Base-by-base conservation (phyloP, 169 alveolate genomes). In the Sarcocystis neurona region DNA sequence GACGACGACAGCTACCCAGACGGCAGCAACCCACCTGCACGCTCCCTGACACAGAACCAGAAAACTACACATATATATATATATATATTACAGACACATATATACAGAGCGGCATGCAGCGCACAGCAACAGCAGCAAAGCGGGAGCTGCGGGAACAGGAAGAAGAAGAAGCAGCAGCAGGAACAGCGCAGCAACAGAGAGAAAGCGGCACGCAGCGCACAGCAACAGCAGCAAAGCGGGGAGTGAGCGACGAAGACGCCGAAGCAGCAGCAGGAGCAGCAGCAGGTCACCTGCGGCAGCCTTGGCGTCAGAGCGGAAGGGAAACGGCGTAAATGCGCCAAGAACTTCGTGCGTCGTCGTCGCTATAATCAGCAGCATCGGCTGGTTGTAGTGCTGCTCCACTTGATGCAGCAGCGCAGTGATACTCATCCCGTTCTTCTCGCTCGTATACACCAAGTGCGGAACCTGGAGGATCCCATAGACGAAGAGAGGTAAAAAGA, bases 371-470 rank as follows among this genome's bases (percentile, higher is more conserved):
- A 63, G 75, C 20, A 63, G 75, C 75, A 63, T 63, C n/a, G 75
- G 75, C 10, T 37, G 32, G 43, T 41, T 37, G 44, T 30, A 15
- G 32, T 30, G 32, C 43, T 12, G 75, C 43, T 37, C 3, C 8
- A 63, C 46, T 37, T 41, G 75, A 5, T 63, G 75, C 6, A 63
- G 6, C 75, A 63, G 27, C 43, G 75, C 75, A n/a, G 75, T 63
- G 43, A 63, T 63, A 43, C 75, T 63, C 75, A 63, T 63, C 12
- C 75, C 75, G 75, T 63, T 37, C 8, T 4, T 63, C 46, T 63
- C 75, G 75, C 75, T 63, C 75, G 75, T 30, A n/a, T 63, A 63
- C 41, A 30, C 41, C 75, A 63, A 15, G 44, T 37, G 27, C 41
- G 75, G 75, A 3, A 63, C 75, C 75, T 63, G 18, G 18, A 58